Conservation (phyloP, 805 yeast genomes). For the Barnettozyma populi region DNA sequence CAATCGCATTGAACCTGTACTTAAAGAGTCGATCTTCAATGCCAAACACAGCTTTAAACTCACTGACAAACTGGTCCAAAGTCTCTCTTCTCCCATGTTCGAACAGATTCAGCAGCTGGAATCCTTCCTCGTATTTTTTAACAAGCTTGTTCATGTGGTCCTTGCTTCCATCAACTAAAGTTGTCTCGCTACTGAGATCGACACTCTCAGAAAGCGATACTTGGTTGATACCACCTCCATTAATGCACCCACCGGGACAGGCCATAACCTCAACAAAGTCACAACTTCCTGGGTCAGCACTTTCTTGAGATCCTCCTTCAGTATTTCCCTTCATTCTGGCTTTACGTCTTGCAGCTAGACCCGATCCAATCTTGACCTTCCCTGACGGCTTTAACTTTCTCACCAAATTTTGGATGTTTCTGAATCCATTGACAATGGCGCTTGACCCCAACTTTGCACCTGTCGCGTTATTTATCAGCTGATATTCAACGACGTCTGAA, state of each 20-base stretch:
- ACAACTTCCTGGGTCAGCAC: conserved; percentile 58
- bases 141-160: conserved; percentile 23
- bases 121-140: conserved; percentile 28
- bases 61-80: conserved; percentile 29
- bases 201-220: conserved; percentile 4
- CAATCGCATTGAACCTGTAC: conserved; percentile 46
- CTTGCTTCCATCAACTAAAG: conserved; percentile 20
- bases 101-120: conserved; percentile 30
- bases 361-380: conserved; percentile 23
- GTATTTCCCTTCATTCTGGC: conserved; percentile 10
- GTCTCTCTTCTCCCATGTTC: conserved; percentile 3
- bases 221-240: conserved; percentile 82
- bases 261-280: conserved; percentile 96
- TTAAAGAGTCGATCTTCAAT: conserved; percentile 36
- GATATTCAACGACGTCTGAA: conserved; percentile 61
- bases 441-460: conserved; percentile 45
- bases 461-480: conserved; percentile 38
- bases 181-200: conserved; percentile 4
- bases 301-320: conserved; percentile 10
- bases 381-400: conserved; percentile 48
- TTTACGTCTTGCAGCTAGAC: conserved; percentile 23
- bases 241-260: conserved; percentile 95
- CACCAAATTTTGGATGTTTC: conserved; percentile 90
- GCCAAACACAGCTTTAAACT: conserved; percentile 29
- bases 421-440: conserved; percentile 81